These are phyloP conservation scores for Phytophthora melonis DNA, from an alignment of 352 stramenopile species.

Conservation along the genomic window DNA sequence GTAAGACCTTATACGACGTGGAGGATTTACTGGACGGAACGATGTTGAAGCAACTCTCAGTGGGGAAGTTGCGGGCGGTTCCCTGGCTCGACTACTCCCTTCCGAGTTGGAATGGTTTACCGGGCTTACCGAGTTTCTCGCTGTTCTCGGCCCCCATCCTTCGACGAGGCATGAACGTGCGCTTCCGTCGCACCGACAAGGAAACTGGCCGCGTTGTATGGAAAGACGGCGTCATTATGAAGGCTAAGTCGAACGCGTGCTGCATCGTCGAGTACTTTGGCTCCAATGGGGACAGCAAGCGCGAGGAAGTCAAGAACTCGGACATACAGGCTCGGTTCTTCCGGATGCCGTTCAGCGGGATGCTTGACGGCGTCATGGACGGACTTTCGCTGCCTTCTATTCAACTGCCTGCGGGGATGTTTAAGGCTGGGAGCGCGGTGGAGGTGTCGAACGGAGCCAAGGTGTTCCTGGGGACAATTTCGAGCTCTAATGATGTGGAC, in stretches of 20 bases:
- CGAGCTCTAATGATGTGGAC: constrained; percentile 50
- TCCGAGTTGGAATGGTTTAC: constrained; percentile 40
- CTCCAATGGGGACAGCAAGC: constrained; percentile 43
- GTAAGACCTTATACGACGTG: constrained; percentile 53
- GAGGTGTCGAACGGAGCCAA: constrained; percentile 57
- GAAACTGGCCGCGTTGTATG: constrained; percentile 39
- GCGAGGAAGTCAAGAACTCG: constrained; percentile 54
- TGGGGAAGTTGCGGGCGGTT: constrained; percentile 52
- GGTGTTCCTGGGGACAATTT: constrained; percentile 57
- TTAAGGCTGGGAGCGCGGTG: constrained; percentile 55
- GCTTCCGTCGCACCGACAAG: constrained; percentile 47
- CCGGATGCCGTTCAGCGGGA: constrained; percentile 41
- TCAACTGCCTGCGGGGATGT: constrained; percentile 41
- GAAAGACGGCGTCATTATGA: constrained; percentile 61
- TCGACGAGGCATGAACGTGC: constrained; percentile 61
- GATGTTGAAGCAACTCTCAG: constrained; percentile 50
- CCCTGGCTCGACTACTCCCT: constrained; percentile 63
- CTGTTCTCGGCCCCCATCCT: constrained; percentile 45
- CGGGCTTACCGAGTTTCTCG: constrained; percentile 34
- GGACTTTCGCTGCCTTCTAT: constrained; percentile 48
- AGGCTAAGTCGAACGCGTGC: constrained; percentile 52
- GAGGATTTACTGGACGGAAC: constrained; percentile 63
- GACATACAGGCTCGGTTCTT: constrained; percentile 64
- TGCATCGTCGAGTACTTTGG: constrained; percentile 57
- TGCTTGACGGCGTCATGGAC: constrained; percentile 39